Evolutionary conservation across 2,329 filamentous ascomycete species (phyloP), one percentile per base, ranked within the genome.

Genomic region (Nothophoma quercina): DNA sequence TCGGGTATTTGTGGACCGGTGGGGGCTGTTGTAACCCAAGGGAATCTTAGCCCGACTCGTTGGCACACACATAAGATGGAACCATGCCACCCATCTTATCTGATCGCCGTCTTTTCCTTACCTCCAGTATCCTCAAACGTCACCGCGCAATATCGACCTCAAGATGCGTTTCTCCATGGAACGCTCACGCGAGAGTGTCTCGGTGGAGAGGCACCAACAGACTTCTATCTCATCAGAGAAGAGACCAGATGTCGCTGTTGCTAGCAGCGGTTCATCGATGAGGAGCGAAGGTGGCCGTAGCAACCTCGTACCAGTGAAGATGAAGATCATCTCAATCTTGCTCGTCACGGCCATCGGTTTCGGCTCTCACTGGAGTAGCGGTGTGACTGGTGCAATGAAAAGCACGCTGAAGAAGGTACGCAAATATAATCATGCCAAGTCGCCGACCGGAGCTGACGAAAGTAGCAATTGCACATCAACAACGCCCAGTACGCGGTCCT

Each of bases 341-440:
- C 62, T 84, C 7, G 80, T 83, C 2, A 80, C 78, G 12, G 68
- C 77, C 47, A 84, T 86, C 58, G 83, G 84, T 1, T 86, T 86
- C 59, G 84, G 84, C 0, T 82, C 82, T 0, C 79, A 81, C 18
- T 86, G 84, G 83, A 85, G 83, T 56, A 77, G 77, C n/a, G 83
- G 84, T 1, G 81, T 86, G 1, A 85, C 83, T 0, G 81, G 81
- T 8, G 84, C 84, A 1, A 81, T 86, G 78, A 86, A 87, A 64
- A 83, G 75, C 15, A 86, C 83, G 0, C 67, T 87, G 21, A 86
- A 87, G 58, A 85, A 85, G 77, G 60, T 56, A 46, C 5, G 26
- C 23, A 5, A 21, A 9, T 42, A 35, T 8, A 1, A 22, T 9
- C 3, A 4, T 7, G 7, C 33, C 9, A 26, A 21, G n/a, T 19